Evolutionary conservation across 1,284 basidiomycete genomes (phyloP).

Genomic region (Ustilago crameri): DNA sequence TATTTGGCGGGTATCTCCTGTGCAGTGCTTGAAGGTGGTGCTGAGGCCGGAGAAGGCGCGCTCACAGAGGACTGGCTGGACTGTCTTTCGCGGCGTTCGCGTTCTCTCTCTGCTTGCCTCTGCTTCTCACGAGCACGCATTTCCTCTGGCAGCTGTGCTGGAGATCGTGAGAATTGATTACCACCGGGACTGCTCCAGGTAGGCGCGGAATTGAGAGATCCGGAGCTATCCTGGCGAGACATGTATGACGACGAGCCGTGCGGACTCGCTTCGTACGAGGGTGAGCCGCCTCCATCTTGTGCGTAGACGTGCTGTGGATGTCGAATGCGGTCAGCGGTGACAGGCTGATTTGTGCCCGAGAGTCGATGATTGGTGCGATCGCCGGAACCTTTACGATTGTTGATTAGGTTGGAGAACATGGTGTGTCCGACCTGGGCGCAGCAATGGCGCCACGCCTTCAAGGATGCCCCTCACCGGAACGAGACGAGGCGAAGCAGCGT

Average conservation of each 20-base stretch:
- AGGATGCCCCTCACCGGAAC: background rate
- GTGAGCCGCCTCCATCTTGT: slow-evolving; percentile 27
- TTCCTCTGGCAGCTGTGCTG: slow-evolving; percentile 54
- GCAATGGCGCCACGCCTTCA: slow-evolving; percentile 6
- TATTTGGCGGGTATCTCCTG: slow-evolving; percentile 36
- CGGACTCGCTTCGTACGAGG: slow-evolving; percentile 19
- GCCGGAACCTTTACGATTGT: slow-evolving; percentile 39
- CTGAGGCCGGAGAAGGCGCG: slow-evolving; percentile 12
- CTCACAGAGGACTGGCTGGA: slow-evolving; percentile 31
- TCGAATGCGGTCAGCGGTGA: slow-evolving; percentile 45
- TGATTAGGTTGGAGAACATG: slow-evolving; percentile 52
- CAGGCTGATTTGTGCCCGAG: slow-evolving; percentile 19
- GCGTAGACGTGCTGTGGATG: slow-evolving; percentile 46
- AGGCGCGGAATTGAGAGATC: slow-evolving; percentile 25
- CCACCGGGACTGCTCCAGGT: slow-evolving; percentile 28
- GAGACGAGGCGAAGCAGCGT: background rate
- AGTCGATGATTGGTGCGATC: slow-evolving; percentile 45
- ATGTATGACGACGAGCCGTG: slow-evolving; percentile 23
- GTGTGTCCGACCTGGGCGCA: slow-evolving; percentile 1
- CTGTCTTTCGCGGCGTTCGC: slow-evolving; percentile 37
- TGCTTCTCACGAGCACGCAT: slow-evolving; percentile 49
- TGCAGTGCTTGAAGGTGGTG: slow-evolving; percentile 8
- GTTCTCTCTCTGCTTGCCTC: slow-evolving; percentile 40
- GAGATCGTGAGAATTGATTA: slow-evolving; percentile 24
- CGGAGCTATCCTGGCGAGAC: slow-evolving; percentile 39